Evolutionary conservation across 1,139 yeast species (phyloP).

Genomic region (Hemisphaericaspora lyxosophila): DNA sequence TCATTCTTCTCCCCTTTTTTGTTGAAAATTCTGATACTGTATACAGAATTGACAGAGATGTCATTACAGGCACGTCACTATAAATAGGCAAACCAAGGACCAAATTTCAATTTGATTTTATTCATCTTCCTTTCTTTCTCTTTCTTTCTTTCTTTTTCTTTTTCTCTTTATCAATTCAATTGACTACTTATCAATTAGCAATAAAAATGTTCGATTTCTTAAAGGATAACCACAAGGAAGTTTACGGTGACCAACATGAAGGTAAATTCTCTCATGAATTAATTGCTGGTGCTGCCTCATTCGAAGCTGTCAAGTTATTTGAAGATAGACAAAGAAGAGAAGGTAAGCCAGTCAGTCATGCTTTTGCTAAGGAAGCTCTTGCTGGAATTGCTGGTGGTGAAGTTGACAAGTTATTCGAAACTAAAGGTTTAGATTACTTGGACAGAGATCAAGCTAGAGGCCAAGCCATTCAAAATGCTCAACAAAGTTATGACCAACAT

Average conservation of each 20-base stretch:
- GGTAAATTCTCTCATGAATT: conserved; percentile 34
- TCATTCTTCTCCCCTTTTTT: neutral
- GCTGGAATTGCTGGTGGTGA: conserved; percentile 35
- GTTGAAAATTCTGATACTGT: too few relatives aligned
- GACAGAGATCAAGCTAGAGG: conserved; percentile 25
- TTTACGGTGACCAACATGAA: conserved; percentile 31
- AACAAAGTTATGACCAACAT: conserved; percentile 27
- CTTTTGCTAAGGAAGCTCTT: conserved; percentile 30
- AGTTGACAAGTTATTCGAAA: conserved; percentile 35
- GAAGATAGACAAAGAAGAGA: conserved; percentile 35
- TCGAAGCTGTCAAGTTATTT: conserved; percentile 32
- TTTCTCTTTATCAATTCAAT: neutral
- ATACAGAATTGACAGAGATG: too few relatives aligned
- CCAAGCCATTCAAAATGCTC: conserved; percentile 25
- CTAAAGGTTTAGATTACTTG: conserved; percentile 35
- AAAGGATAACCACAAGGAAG: conserved; percentile 50
- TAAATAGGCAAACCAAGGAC: neutral
- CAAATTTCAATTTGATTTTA: neutral
- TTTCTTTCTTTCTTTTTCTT: neutral
- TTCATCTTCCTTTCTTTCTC: neutral
- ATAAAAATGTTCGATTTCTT: conserved; percentile 19
- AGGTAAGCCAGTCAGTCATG: conserved; percentile 33
- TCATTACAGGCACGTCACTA: neutral
- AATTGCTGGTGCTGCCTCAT: conserved; percentile 36
- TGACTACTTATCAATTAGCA: neutral